These are phyloP conservation scores for Rhodamnia argentea DNA, from an alignment of 345 rosid genomes.

Conservation along the genomic window DNA sequence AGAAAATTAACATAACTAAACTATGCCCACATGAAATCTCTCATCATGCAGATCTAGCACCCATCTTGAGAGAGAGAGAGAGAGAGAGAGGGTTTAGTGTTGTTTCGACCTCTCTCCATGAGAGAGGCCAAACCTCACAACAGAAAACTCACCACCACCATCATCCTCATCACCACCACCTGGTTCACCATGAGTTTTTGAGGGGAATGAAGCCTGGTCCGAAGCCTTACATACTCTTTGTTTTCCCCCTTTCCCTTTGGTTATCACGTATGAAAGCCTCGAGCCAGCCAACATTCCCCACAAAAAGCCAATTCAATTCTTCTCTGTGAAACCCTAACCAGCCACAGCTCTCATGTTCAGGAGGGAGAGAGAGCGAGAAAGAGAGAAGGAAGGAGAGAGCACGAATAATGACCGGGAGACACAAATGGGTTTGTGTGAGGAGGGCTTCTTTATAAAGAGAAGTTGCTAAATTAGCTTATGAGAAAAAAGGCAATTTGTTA, in stretches of 20 bases:
- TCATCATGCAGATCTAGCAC: background rate
- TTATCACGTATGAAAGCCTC: constrained; percentile 13
- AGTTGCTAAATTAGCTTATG: background rate
- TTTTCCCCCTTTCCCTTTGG: background rate
- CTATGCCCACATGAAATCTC: background rate
- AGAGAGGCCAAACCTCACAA: background rate
- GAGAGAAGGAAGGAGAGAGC: background rate
- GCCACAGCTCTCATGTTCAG: background rate
- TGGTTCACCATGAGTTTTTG: constrained; percentile 3
- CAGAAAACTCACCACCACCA: background rate
- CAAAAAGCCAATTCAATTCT: constrained; percentile 5
- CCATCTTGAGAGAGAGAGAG: background rate
- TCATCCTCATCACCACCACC: background rate
- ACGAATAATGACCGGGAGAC: background rate
- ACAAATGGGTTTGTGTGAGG: background rate
- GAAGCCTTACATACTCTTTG: constrained; percentile 8
- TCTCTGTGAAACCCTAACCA: background rate
- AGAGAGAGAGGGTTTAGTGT: background rate
- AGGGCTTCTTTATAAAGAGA: background rate
- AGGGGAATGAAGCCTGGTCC: constrained; percentile 53
- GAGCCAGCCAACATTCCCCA: constrained; percentile 34
- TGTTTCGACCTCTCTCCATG: background rate
- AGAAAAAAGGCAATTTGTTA: background rate
- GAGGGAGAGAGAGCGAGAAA: background rate
- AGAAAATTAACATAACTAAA: background rate